phyloP scores from a whole-genome alignment of 169 alveolate genomes.

The Perkinsus chesapeaki region DNA sequence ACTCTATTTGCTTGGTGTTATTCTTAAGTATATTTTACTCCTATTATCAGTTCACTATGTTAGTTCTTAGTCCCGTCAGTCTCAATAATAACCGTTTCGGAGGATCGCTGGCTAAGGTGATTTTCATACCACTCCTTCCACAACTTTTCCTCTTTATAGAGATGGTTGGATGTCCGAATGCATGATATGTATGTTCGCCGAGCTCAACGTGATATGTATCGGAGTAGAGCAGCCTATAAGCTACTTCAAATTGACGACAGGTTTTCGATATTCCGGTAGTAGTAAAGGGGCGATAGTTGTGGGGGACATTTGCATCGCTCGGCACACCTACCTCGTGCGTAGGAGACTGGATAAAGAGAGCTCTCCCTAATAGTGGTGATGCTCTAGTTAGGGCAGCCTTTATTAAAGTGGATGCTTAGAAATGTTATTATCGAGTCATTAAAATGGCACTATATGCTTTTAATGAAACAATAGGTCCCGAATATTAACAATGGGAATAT shows the following conservation, averaged over 20 bases:
- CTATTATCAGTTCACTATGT: neutral
- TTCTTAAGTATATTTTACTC: neutral
- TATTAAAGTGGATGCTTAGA: neutral
- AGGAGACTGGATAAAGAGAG: no score
- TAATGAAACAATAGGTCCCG: neutral
- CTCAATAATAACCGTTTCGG: neutral
- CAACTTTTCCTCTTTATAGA: neutral
- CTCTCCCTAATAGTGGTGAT: no score
- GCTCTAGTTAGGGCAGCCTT: neutral
- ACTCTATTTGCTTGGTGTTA: neutral
- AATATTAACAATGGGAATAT: neutral
- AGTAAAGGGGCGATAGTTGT: neutral
- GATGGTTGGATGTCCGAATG: neutral
- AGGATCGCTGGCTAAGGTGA: neutral
- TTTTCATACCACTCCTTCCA: neutral
- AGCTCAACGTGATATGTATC: slow-evolving; percentile 10
- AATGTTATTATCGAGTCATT: neutral
- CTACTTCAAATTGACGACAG: slow-evolving; percentile 37
- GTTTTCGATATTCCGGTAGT: slow-evolving; percentile 9
- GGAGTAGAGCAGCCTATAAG: slow-evolving; percentile 42
- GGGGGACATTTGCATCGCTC: no score
- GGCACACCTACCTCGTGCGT: no score
- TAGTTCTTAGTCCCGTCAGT: neutral
- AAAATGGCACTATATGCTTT: no score
- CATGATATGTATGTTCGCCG: neutral